phyloP scores from a whole-genome alignment of 2,329 filamentous ascomycete species.

The Aspergillus proliferans region DNA sequence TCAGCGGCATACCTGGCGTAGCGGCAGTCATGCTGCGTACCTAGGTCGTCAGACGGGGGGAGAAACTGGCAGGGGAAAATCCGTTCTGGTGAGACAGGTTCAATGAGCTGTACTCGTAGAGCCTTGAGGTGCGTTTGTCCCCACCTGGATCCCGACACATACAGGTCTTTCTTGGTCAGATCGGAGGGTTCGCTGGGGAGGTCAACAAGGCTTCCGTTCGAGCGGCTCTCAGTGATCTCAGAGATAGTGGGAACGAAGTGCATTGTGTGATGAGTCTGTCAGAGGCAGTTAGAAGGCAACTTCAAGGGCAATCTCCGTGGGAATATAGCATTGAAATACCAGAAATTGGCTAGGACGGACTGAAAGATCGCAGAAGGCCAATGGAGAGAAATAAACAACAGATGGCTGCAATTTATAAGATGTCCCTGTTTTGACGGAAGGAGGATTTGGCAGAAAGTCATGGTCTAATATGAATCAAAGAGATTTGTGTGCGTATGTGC shows the following conservation, averaged over 20 bases:
- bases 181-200: neutral
- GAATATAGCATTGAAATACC: neutral
- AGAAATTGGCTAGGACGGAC: neutral
- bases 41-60: neutral
- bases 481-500: neutral
- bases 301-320: neutral
- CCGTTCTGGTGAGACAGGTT: neutral
- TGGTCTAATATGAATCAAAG: neutral
- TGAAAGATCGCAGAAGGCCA: neutral
- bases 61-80: neutral
- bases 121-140: neutral
- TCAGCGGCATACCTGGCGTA: neutral
- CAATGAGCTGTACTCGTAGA: neutral
- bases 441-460: neutral
- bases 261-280: neutral
- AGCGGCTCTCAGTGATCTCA: neutral
- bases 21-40: neutral
- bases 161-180: neutral
- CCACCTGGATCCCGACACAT: neutral
- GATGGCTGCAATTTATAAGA: neutral
- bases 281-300: neutral
- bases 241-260: neutral
- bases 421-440: neutral
- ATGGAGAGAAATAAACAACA: neutral
- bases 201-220: neutral